phyloP scores from a whole-genome alignment of 441 rosid genomes.

The Bocquillonia castaneifolia region DNA sequence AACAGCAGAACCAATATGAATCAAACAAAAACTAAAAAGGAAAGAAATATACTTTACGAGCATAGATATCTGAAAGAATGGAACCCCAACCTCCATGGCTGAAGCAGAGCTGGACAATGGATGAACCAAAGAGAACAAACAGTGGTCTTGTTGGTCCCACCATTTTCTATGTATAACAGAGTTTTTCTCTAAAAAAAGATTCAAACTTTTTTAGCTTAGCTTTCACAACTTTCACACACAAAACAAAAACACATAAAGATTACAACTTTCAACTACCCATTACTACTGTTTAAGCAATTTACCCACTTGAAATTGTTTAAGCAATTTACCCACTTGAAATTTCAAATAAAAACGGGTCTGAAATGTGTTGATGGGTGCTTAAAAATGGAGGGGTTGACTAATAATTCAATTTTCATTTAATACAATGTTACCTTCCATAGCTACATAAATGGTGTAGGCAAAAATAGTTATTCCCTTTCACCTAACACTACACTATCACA shows the following conservation, averaged over 20 bases:
- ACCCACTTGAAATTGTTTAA: too few species aligned
- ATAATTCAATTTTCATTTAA: background rate
- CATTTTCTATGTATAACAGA: conserved; percentile 31
- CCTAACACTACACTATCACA: too few species aligned
- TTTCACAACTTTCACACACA: background rate
- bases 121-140: conserved; percentile 94
- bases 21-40: background rate
- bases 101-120: conserved; percentile 87
- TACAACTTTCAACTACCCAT: background rate
- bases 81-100: conserved; percentile 94
- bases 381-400: background rate
- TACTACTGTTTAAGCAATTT: too few species aligned
- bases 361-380: too few species aligned
- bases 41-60: conserved; percentile 59
- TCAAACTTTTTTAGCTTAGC: background rate
- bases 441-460: background rate
- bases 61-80: conserved; percentile 69
- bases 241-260: background rate
- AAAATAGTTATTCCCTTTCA: background rate
- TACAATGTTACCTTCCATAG: conserved; percentile 7
- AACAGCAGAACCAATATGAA: background rate
- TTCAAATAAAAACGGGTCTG: too few species aligned
- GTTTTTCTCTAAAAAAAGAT: background rate
- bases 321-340: too few species aligned
- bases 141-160: conserved; percentile 81